Percentiles rank a stretch among this genome's conserved stretches.
phyloP scores from a whole-genome alignment of 2,329 filamentous ascomycete genomes.

The Parastagonospora avenae region DNA sequence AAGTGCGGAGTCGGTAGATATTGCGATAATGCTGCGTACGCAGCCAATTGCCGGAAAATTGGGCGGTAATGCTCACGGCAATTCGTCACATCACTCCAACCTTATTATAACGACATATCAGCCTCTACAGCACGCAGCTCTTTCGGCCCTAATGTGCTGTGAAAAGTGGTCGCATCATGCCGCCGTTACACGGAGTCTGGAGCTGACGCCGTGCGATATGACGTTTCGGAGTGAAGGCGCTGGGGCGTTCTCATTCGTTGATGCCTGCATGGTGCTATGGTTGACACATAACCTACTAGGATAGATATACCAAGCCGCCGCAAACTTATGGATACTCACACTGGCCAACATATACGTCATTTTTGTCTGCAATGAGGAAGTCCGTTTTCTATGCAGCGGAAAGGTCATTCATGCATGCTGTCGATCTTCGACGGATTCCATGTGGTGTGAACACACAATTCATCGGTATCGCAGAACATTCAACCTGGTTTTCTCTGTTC shows the following conservation, averaged over 20 bases:
- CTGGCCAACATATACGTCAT: too few species aligned
- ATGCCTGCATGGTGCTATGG: background rate
- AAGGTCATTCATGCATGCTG: too few species aligned
- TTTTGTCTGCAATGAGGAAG: too few species aligned
- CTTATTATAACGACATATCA: conserved; percentile 2
- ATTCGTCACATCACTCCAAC: background rate
- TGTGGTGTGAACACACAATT: background rate
- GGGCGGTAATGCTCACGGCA: conserved; percentile 1
- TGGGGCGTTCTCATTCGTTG: background rate
- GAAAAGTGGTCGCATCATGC: background rate
- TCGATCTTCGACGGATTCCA: too few species aligned
- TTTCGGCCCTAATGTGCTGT: background rate
- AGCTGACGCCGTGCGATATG: background rate
- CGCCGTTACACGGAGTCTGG: background rate
- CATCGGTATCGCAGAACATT: background rate
- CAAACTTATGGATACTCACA: background rate
- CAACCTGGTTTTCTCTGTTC: background rate
- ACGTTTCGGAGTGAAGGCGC: background rate
- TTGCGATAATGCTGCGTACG: background rate
- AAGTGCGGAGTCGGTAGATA: background rate
- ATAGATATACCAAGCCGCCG: background rate
- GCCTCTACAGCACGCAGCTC: background rate
- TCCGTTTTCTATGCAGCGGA: too few species aligned
- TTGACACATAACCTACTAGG: background rate
- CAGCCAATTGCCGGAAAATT: background rate